Conservation (phyloP, 352 stramenopile species). For the Peronospora destructor region DNA sequence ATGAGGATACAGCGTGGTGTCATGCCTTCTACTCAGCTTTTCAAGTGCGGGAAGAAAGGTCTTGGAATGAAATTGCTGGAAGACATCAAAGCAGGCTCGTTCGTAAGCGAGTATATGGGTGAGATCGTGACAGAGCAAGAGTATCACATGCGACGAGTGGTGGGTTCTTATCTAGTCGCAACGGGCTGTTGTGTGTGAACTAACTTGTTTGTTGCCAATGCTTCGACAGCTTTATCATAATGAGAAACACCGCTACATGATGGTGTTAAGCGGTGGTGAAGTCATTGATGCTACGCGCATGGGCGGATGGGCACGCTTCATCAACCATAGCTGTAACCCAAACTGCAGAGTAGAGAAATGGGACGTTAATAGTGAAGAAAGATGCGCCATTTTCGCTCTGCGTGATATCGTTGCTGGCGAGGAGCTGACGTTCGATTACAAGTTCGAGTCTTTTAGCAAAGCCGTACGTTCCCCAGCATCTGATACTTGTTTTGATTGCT, state of each 20-base stretch:
- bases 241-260: conserved; percentile 81
- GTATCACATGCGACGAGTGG: conserved; percentile 69
- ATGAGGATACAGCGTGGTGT: conserved; percentile 61
- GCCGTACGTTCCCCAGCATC: conserved; percentile 11
- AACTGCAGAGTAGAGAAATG: conserved; percentile 94
- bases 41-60: conserved; percentile 56
- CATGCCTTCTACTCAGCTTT: conserved; percentile 47
- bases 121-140: conserved; percentile 82
- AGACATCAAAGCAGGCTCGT: conserved; percentile 49
- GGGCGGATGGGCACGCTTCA: conserved; percentile 90
- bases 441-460: conserved; percentile 43
- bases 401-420: conserved; percentile 83
- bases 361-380: conserved; percentile 87
- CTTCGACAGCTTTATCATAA: conserved; percentile 60
- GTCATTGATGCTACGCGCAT: conserved; percentile 87
- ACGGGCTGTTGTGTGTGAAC: background rate
- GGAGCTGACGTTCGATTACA: conserved; percentile 95
- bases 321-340: conserved; percentile 93
- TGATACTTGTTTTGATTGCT: background rate
- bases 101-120: conserved; percentile 79
- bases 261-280: conserved; percentile 75
- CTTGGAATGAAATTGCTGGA: conserved; percentile 47
- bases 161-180: conserved; percentile 18
- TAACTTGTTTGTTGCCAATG: background rate
- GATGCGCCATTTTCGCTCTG: conserved; percentile 93